A percentile compares a stretch with the other conserved stretches of the same genome.
Conservation (phyloP, 73 alveolate genomes). For the Tetrahymena thermophila region DNA sequence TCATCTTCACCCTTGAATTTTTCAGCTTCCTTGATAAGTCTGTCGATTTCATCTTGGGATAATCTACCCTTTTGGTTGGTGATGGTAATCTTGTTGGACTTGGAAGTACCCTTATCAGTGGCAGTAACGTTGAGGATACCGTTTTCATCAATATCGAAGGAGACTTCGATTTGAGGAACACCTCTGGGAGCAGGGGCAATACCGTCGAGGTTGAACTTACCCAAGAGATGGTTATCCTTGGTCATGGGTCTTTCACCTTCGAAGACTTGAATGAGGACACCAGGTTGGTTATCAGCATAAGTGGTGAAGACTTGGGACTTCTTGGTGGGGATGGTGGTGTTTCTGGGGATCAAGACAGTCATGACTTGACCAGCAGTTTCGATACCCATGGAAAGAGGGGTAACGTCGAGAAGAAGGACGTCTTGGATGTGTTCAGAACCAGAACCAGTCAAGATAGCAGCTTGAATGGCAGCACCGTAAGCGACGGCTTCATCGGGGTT, state of each 20-base stretch:
- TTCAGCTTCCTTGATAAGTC: conserved; percentile 78
- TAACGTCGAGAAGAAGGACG: conserved; percentile 70
- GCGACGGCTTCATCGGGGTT: conserved; percentile 77
- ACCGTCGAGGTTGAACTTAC: conserved; percentile 87
- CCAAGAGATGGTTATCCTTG: conserved; percentile 91
- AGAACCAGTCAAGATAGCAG: conserved; percentile 58
- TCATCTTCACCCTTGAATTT: conserved; percentile 72
- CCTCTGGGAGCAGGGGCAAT: conserved; percentile 96
- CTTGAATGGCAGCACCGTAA: conserved; percentile 71
- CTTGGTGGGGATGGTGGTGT: conserved; percentile 93
- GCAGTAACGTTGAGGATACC: conserved; percentile 92
- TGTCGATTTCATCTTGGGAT: conserved; percentile 78
- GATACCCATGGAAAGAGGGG: conserved; percentile 95
- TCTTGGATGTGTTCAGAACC: conserved; percentile 56
- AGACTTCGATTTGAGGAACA: conserved; percentile 87
- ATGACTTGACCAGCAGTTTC: conserved; percentile 99
- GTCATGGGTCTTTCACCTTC: conserved; percentile 98
- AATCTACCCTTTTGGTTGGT: conserved; percentile 89
- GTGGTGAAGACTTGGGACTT: conserved; percentile 84
- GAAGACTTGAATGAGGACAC: conserved; percentile 87
- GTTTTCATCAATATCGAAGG: conserved; percentile 93
- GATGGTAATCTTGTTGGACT: conserved; percentile 84
- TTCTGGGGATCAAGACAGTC: conserved; percentile 94
- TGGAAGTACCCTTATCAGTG: conserved; percentile 94
- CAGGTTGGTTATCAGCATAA: conserved; percentile 96